Evolutionary conservation across 345 rosid species (phyloP), one percentile per base, ranked within the genome.

Genomic region (Ceriops tagal): DNA sequence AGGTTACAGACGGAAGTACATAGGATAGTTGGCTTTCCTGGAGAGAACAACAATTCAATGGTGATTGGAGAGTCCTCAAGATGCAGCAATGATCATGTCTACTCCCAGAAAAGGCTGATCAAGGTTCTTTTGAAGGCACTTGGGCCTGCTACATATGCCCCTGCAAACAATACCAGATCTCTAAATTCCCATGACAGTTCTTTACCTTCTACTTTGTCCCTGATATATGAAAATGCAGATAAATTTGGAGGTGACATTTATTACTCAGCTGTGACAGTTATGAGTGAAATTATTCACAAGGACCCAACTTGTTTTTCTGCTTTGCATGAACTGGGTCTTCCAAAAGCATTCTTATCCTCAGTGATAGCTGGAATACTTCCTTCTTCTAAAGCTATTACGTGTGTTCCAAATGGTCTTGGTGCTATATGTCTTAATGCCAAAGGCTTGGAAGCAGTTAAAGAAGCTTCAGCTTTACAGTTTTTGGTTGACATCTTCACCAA

Each of bases 231-330:
- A 72, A 85, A 88, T 77, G 86, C 89, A 18, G 89, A 80, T 79
- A 93, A 87, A 75, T 91, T 93, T 84, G 96, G 97, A 64, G 95
- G 98, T 59, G 98, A 91, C 67, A 91, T 93, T 55, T 93, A 88
- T 70, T 80, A 88, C 83, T 89, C 98, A 28, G 96, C 98, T 71
- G 98, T 93, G 75, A 91, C 97, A 47, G 92, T 93, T 49, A 93
- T 93, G 98, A 91, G 97, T 78, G 98, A 93, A 73, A 85, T 91
- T 59, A 88, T 93, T 76, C 98, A 93, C 84, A 93, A 93, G 79
- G 97, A 93, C 71, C 98, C 98, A 56, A 91, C 97, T 57, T 88
- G 92, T 74, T 91, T 89, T 71, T 75, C 95, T 37, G 78, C 79
- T 16, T 80, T 93, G 71, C 86, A 86, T 74, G 98, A 93, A 75